Base-by-base conservation (phyloP, 1,284 basidiomycete genomes). In the Microbotryomycetes sp. region DNA sequence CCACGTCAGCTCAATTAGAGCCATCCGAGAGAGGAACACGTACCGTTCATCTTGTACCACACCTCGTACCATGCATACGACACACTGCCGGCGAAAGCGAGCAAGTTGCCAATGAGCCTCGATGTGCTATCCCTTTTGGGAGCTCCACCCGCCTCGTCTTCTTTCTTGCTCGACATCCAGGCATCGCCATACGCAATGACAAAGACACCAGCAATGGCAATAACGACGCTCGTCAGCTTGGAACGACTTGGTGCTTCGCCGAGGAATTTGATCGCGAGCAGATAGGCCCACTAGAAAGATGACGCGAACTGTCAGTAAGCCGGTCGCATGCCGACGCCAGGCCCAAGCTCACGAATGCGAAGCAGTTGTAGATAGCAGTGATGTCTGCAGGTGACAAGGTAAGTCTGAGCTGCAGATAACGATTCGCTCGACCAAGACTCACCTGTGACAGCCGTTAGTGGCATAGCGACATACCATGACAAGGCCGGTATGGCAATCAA, bases 141-240 rank as follows among this genome's bases (percentile, higher is more conserved):
- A 9, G 9, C 36, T 9, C 36, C 36, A 12, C 36, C 36, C 14
- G 62, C 31, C 26, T 54, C 30, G 29, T 30, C 19, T 29, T 30
- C 25, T 52, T 54, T 16, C 26, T 49, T 22, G 77, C 77, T 36
- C 30, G 29, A 28, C 49, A 30, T n/a, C 54, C 25, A 23, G 55
- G 78, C 81, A 25, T 87, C 85, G 9, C 88, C 87, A 65, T 91
- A 92, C 5, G 89, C 83, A 54, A 90, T 86, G 14, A 80, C 79
- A 49, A 85, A 72, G 4, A 86, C 86, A 7, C 89, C 89, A 0
- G 82, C 58, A 16, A 85, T 88, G 48, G 89, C 89, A n/a, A 90
- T 76, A 19, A 82, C 71, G 22, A 92, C 88, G 9, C 88, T 84
- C 29, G 81, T 70, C 36, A 89, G 77, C 47, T 82, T 84, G 55